A percentile compares a stretch with the other conserved stretches of the same genome.
These are phyloP conservation scores for Boletus tylopilopsis DNA, from an alignment of 768 basidiomycete genomes.

Conservation along the genomic window DNA sequence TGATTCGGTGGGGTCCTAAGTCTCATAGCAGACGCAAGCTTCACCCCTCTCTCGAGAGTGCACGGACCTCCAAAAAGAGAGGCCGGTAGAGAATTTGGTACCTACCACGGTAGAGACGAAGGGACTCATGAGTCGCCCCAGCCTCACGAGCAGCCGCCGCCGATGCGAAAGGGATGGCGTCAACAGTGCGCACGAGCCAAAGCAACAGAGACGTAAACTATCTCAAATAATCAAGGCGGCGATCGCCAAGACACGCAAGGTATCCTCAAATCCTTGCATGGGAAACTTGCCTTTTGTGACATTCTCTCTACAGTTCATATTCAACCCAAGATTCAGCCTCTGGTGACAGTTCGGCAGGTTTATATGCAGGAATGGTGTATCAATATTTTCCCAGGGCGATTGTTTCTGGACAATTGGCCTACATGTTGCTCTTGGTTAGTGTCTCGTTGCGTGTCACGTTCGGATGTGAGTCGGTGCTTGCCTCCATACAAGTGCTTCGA, in stretches of 20 bases:
- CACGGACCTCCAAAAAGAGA: slow-evolving; percentile 7
- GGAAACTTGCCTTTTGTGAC: slow-evolving; percentile 22
- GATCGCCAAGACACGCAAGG: slow-evolving; percentile 23
- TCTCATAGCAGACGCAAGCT: slow-evolving; percentile 7
- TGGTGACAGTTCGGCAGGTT: slow-evolving; percentile 14
- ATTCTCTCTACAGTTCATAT: slow-evolving; percentile 18
- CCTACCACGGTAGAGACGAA: slow-evolving; percentile 5
- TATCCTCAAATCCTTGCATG: slow-evolving; percentile 10
- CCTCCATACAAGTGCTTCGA: slow-evolving; percentile 9
- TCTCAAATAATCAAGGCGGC: slow-evolving; percentile 16
- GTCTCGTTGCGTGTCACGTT: slow-evolving; percentile 18
- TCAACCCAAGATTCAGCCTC: slow-evolving; percentile 16
- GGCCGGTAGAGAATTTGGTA: neutral
- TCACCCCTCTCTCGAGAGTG: slow-evolving; percentile 1
- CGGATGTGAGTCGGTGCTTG: slow-evolving; percentile 6
- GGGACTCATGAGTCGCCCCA: slow-evolving; percentile 4
- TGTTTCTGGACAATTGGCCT: slow-evolving; percentile 10
- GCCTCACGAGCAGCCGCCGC: slow-evolving; percentile 2
- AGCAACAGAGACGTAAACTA: slow-evolving; percentile 12
- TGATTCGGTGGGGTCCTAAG: slow-evolving; percentile 4
- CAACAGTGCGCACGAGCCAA: slow-evolving; percentile 10
- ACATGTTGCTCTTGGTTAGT: slow-evolving; percentile 14
- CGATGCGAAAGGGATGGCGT: neutral
- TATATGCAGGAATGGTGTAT: slow-evolving; percentile 4
- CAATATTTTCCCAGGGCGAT: neutral